These are phyloP conservation scores for Trichophyton verrucosum DNA, from an alignment of 2,329 filamentous ascomycete genomes.

Conservation along the genomic window DNA sequence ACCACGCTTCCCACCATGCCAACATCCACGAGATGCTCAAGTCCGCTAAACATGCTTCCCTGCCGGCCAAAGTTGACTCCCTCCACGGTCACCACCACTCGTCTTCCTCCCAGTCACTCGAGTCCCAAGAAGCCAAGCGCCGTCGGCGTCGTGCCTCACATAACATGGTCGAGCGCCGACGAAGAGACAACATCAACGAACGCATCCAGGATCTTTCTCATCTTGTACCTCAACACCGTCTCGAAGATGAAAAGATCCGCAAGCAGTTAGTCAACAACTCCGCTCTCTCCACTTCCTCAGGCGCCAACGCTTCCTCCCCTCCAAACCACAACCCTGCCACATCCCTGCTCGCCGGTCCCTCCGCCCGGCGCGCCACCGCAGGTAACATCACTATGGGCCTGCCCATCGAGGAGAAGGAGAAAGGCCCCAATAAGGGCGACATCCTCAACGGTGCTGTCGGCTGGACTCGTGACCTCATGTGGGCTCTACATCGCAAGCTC, in stretches of 20 bases:
- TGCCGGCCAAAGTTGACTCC: slow-evolving; percentile 72
- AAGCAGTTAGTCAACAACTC: slow-evolving; percentile 91
- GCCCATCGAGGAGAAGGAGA: slow-evolving; percentile 93
- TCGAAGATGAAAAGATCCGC: slow-evolving; percentile 93
- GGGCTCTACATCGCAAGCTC: slow-evolving; percentile 81
- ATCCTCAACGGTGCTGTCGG: slow-evolving; percentile 94
- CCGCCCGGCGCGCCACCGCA: slow-evolving; percentile 63
- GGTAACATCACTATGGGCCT: slow-evolving; percentile 86
- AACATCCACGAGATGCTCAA: slow-evolving; percentile 84
- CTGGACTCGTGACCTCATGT: slow-evolving; percentile 97
- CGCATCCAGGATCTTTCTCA: slow-evolving; percentile 93
- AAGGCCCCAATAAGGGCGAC: slow-evolving; percentile 96
- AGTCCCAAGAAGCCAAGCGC: slow-evolving; percentile 86
- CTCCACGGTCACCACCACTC: slow-evolving; percentile 29
- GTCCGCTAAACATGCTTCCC: slow-evolving; percentile 67
- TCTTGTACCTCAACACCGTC: slow-evolving; percentile 76
- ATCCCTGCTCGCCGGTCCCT: slow-evolving; percentile 73
- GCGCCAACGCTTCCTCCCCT: slow-evolving; percentile 40
- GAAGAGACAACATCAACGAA: slow-evolving; percentile 97
- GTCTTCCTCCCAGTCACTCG: slow-evolving; percentile 40
- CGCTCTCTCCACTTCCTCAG: slow-evolving; percentile 60
- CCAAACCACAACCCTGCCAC: slow-evolving; percentile 46
- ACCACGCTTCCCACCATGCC: slow-evolving; percentile 39
- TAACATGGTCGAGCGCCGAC: slow-evolving; percentile 87
- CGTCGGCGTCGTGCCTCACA: slow-evolving; percentile 86